phyloP scores from a whole-genome alignment of 768 basidiomycete genomes.

The Serendipita sp. region DNA sequence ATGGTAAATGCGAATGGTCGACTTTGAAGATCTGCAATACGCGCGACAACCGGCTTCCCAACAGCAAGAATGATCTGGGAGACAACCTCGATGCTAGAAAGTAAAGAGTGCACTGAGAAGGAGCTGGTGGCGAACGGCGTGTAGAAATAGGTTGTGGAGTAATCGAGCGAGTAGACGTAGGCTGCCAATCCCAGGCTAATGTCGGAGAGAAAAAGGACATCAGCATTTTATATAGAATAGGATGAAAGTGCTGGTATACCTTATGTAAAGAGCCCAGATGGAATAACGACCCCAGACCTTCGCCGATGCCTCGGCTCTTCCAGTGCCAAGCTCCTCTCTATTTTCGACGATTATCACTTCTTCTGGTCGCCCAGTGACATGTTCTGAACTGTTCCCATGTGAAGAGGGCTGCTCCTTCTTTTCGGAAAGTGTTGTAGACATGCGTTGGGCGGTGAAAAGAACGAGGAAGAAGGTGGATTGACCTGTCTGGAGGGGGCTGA shows the following conservation, averaged over 20 bases:
- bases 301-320: slow-evolving; percentile 27
- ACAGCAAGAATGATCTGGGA: slow-evolving; percentile 38
- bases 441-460: no score
- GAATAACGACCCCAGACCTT: slow-evolving; percentile 38
- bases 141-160: slow-evolving; percentile 51
- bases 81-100: slow-evolving; percentile 36
- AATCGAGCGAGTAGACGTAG: slow-evolving; percentile 64
- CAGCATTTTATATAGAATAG: background rate
- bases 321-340: slow-evolving; percentile 6
- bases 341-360: background rate
- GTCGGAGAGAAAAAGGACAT: background rate
- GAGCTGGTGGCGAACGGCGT: slow-evolving; percentile 39
- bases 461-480: no score
- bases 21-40: slow-evolving; percentile 53
- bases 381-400: no score
- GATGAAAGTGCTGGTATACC: slow-evolving; percentile 23
- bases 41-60: slow-evolving; percentile 55
- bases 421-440: no score
- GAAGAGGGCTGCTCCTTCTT: no score
- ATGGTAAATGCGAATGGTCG: slow-evolving; percentile 44
- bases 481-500: no score
- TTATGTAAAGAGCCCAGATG: slow-evolving; percentile 43
- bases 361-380: no score
- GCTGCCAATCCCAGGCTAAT: slow-evolving; percentile 43
- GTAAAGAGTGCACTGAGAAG: slow-evolving; percentile 36